Percentiles rank a stretch among this genome's conserved stretches.
These are phyloP conservation scores for Clonostachys solani DNA, from an alignment of 2,329 filamentous ascomycete species.

Conservation along the genomic window DNA sequence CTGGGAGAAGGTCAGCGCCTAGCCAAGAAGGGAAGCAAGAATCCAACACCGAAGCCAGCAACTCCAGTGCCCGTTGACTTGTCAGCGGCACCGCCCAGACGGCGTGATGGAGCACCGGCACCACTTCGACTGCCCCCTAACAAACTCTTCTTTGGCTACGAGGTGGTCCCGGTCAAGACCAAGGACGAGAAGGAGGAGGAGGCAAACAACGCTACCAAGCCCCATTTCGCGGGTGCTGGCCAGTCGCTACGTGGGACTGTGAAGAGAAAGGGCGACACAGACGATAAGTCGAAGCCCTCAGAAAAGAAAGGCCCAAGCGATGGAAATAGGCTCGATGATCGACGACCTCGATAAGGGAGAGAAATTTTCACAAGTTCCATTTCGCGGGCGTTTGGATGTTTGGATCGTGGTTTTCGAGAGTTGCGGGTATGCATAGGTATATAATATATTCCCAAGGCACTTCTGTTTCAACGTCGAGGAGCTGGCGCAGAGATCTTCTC, in stretches of 20 bases:
- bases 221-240: slow-evolving; percentile 80
- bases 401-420: neutral
- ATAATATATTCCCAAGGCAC: no score
- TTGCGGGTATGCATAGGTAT: no score
- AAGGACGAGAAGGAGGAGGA: slow-evolving; percentile 66
- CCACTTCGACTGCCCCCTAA: slow-evolving; percentile 80
- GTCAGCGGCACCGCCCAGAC: slow-evolving; percentile 21
- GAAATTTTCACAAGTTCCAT: neutral
- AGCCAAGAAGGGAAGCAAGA: slow-evolving; percentile 77
- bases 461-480: no score
- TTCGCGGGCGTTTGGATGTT: neutral
- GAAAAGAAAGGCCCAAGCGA: slow-evolving; percentile 41
- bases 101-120: slow-evolving; percentile 72
- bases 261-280: slow-evolving; percentile 64
- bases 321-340: slow-evolving; percentile 39
- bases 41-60: slow-evolving; percentile 57
- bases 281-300: slow-evolving; percentile 39
- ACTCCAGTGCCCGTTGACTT: slow-evolving; percentile 55
- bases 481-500: no score
- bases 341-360: slow-evolving; percentile 18
- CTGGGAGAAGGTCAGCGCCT: slow-evolving; percentile 75
- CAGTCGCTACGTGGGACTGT: slow-evolving; percentile 68
- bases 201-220: slow-evolving; percentile 57
- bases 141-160: slow-evolving; percentile 95
- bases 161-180: slow-evolving; percentile 83